Evolutionary conservation across 345 rosid genomes (phyloP), one percentile per base, ranked within the genome.

Genomic region (Psidium friedrichsthalianum): DNA sequence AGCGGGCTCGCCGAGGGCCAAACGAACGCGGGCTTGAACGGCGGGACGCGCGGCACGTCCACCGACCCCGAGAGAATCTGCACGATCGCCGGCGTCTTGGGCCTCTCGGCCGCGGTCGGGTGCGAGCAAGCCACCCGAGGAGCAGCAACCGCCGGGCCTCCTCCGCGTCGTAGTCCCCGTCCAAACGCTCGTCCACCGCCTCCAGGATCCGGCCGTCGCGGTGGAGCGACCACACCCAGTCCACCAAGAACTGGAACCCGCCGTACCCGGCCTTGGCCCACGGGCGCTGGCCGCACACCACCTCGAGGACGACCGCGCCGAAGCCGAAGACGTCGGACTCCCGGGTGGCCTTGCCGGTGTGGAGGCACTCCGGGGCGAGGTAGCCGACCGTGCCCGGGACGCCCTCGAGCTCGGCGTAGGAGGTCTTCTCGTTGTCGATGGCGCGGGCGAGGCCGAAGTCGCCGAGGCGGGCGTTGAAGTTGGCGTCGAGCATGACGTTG

Each of bases 241-340:
- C 93, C 14, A 88, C 92, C 76, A 92, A 49, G 42, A 69, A 82
- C 1, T 86, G 89, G 85, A 90, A 91, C 1, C 80, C 80, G 47
- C 80, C 7, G 7, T 85, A 85, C 0, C 82, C 91, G n/a, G 87
- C 86, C 85, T 88, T 89, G 6, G 86, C 84, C 91, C 90, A 89
- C 0, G 96, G 94, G 9, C 89, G 90, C 76, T 87, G 91, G 3
- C 96, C 95, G 27, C 93, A 93, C 5, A 90, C 92, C 25, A 92
- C 90, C 86, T 94, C 96, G 16, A 94, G 88, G 27, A 93, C 51
- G 52, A 94, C 93, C 0, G 91, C 96, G 9, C 94, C 93, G 16
- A 94, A 94, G 42, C 92, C 93, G 53, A 88, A 94, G 13, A 94
- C 90, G 51, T 94, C 96, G 1, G 93, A 91, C 87, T 94, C 95